Evolutionary conservation across 1,284 basidiomycete genomes (phyloP).

Genomic region (Microbotryum scabiosae): DNA sequence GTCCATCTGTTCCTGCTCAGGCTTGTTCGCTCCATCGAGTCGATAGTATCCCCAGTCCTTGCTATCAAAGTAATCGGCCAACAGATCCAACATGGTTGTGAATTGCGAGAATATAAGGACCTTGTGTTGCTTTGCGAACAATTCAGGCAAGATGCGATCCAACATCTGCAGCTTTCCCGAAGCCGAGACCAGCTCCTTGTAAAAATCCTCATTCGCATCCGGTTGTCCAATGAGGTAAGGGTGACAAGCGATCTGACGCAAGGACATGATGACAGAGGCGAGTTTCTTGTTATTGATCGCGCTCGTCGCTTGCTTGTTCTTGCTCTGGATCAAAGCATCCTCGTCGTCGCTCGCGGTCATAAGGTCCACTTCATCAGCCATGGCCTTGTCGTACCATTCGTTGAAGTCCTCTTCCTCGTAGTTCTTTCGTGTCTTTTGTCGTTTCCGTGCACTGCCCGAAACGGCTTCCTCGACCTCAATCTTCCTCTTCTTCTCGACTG

Average conservation of each 20-base stretch:
- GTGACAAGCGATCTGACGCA: conserved; percentile 61
- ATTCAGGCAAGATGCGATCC: conserved; percentile 71
- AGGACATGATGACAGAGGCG: conserved; percentile 88
- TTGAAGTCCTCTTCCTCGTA: conserved; percentile 42
- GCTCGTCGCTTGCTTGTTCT: conserved; percentile 10
- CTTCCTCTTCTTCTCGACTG: background rate
- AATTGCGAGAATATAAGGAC: conserved; percentile 91
- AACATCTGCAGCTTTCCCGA: conserved; percentile 97
- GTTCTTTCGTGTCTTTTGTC: conserved; percentile 24
- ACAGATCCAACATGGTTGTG: conserved; percentile 76
- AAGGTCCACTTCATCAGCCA: background rate
- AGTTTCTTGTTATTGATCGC: conserved; percentile 70
- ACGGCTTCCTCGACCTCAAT: background rate
- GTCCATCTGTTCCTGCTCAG: conserved; percentile 64
- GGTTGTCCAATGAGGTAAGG: conserved; percentile 81
- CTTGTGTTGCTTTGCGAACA: conserved; percentile 78
- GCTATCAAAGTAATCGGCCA: conserved; percentile 41
- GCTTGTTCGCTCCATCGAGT: conserved; percentile 56
- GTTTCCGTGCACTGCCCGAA: background rate
- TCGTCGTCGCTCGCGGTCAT: background rate
- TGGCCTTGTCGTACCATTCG: conserved; percentile 1
- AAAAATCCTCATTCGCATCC: background rate
- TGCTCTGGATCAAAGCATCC: background rate
- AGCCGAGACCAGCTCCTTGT: conserved; percentile 62
- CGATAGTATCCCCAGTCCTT: conserved; percentile 76